Base-by-base conservation (phyloP, 2,329 filamentous ascomycete species). In the Ascochyta lentis region DNA sequence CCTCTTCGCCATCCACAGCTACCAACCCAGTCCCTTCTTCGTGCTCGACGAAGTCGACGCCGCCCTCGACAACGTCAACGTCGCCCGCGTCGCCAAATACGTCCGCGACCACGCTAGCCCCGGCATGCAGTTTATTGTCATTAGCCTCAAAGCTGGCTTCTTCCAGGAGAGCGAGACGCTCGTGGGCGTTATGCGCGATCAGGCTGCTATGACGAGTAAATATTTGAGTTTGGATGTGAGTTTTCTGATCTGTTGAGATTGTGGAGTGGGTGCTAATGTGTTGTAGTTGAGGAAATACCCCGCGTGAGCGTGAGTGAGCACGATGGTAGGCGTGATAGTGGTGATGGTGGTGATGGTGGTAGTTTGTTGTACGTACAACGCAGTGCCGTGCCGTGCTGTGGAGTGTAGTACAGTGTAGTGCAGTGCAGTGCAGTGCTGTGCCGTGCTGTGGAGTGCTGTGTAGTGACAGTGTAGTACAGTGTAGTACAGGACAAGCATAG, bases 81-180 rank as follows among this genome's bases (percentile, higher is more conserved):
- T 98, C 6, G 89, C 92, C 66, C 92, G 96, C 74, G 93, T 99
- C 76, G 95, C 94, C 63, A 95, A 95, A 76, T 99, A 99, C 72
- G 96, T 99, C 59, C 86, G 89, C 34, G 92, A 96, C 70, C 93
- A 99, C 77, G 91, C 93, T 0, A 91, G 92, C 0, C 95, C 95
- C 1, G 96, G 96, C 13, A 98, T 98, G 92, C 95, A 99, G 76
- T 99, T 99, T 67, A 96, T 99, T 58, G 95, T 99, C 64, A 99
- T 99, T 76, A 92, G 88, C 79, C 83, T 99, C 74, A 99, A 99
- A 84, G 90, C 92, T 0, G 93, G 92, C 1, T 81, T 99, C 53
- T 99, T 98, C 80, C 93, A 99, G 78, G 91, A 96, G 76, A 96
- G 92, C 71, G 93, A 99, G 82, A 96, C 92, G 59, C 77, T 99